phyloP scores from a whole-genome alignment of 208 protist species.

The Spongospora subterranea region DNA sequence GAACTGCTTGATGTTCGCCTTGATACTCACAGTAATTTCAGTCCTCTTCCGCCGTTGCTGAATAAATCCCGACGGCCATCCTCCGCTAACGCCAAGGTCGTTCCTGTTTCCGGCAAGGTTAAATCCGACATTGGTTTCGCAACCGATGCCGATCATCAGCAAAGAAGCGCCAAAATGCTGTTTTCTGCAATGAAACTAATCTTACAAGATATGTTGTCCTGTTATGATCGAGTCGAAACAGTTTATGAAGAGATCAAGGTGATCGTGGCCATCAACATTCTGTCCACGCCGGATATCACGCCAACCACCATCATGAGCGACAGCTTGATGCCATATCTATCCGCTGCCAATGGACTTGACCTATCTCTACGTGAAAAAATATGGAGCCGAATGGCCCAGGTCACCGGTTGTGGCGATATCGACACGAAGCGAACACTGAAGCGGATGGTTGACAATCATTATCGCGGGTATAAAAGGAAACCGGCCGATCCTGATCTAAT shows the following conservation, averaged over 20 bases:
- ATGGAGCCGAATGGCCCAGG: neutral
- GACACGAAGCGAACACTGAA: neutral
- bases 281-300: conserved; percentile 3
- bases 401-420: neutral
- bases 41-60: neutral
- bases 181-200: neutral
- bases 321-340: conserved; percentile 22
- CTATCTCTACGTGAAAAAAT: conserved; percentile 9
- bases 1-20: neutral
- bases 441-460: conserved; percentile 43
- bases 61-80: neutral
- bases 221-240: neutral
- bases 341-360: neutral
- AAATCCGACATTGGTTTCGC: too few relatives aligned
- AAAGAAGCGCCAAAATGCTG: neutral
- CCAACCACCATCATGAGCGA: conserved; percentile 16
- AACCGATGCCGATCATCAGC: too few relatives aligned
- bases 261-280: neutral
- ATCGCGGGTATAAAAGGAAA: conserved; percentile 43
- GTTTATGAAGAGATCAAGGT: neutral
- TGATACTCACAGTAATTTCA: too few relatives aligned
- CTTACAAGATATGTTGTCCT: neutral
- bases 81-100: neutral
- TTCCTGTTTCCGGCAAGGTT: neutral
- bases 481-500: neutral